phyloP scores from a whole-genome alignment of 257 asterid species.

The Pogostemon cablin region DNA sequence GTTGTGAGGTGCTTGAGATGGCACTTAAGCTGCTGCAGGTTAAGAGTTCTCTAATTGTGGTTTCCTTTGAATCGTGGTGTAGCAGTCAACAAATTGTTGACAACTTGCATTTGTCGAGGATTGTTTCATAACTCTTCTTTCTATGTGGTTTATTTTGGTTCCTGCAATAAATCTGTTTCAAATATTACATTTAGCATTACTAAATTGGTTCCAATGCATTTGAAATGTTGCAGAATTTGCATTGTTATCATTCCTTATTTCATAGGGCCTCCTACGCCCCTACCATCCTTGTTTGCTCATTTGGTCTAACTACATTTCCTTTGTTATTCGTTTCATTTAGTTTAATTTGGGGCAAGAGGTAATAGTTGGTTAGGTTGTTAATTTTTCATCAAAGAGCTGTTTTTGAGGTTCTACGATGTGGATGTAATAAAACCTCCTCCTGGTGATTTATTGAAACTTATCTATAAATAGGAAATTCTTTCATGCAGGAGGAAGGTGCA shows the following conservation, averaged over 20 bases:
- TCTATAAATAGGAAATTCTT: constrained; percentile 13
- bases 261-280: neutral
- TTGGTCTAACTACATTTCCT: neutral
- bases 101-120: constrained; percentile 12
- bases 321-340: neutral
- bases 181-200: constrained; percentile 7
- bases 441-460: constrained; percentile 6
- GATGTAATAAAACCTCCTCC: neutral
- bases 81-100: neutral
- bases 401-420: constrained; percentile 13
- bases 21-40: constrained; percentile 94
- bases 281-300: neutral
- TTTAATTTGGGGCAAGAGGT: constrained; percentile 13
- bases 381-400: constrained; percentile 9
- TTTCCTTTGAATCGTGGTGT: neutral
- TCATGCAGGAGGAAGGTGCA: constrained; percentile 91
- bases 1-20: constrained; percentile 89
- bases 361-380: constrained; percentile 3
- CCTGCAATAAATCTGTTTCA: constrained; percentile 5
- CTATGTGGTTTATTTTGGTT: neutral
- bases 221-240: neutral
- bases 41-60: constrained; percentile 22
- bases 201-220: neutral
- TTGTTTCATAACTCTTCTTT: neutral
- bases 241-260: neutral